Conservation (phyloP, 2,329 filamentous ascomycete genomes). For the Chaetomiaceae sp. region DNA sequence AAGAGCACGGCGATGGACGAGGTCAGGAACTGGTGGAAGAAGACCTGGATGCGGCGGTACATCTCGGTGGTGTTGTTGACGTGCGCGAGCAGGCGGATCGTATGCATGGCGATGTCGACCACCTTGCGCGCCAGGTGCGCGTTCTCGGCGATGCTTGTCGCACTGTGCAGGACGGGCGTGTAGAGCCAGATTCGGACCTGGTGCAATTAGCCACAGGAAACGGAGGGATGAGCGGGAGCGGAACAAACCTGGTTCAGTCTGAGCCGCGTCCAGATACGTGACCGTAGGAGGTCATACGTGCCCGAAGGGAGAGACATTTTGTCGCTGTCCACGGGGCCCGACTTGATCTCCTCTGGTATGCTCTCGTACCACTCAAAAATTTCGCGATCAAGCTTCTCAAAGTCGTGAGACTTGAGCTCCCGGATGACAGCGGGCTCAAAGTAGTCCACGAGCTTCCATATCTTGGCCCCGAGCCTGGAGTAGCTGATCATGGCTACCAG, state of each 20-base stretch:
- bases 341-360: conserved; percentile 58
- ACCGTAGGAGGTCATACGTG: conserved; percentile 62
- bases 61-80: conserved; percentile 68
- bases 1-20: conserved; percentile 72
- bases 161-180: conserved; percentile 78
- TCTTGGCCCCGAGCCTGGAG: conserved; percentile 74
- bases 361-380: conserved; percentile 81
- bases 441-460: conserved; percentile 76
- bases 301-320: conserved; percentile 49
- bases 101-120: conserved; percentile 71
- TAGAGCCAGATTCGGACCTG: conserved; percentile 83
- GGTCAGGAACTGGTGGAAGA: conserved; percentile 76
- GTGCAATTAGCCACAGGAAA: too few species aligned
- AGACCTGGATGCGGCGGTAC: conserved; percentile 66
- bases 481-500: conserved; percentile 81
- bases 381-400: conserved; percentile 76
- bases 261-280: conserved; percentile 80
- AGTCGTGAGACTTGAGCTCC: conserved; percentile 66
- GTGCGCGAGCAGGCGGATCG: conserved; percentile 64
- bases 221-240: conserved; percentile 9
- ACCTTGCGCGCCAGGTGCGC: conserved; percentile 66
- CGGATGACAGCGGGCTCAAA: conserved; percentile 57
- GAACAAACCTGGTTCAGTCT: conserved; percentile 67
- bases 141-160: conserved; percentile 76
- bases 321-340: conserved; percentile 55